These are phyloP conservation scores for Pulveroboletus sp. DNA, from an alignment of 768 basidiomycete species.

Conservation along the genomic window DNA sequence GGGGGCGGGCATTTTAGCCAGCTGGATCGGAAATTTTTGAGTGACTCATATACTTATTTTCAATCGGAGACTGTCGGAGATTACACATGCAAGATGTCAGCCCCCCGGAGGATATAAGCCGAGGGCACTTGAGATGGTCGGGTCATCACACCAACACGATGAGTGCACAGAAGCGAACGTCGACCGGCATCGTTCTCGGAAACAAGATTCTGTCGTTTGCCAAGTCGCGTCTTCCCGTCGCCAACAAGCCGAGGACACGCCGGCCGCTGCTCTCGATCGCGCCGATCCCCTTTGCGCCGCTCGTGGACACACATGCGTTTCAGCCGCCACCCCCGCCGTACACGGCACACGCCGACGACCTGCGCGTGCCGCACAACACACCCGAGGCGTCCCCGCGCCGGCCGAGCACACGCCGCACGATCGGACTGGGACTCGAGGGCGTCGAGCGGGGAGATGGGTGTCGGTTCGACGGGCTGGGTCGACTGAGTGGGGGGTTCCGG, in stretches of 20 bases:
- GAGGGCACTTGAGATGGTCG: too few relatives aligned
- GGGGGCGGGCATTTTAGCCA: constrained; percentile 35
- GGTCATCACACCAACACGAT: background rate
- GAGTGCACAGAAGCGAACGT: constrained; percentile 8
- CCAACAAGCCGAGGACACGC: constrained; percentile 16
- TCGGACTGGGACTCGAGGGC: constrained; percentile 29
- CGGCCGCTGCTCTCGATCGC: constrained; percentile 14
- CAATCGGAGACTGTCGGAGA: too few relatives aligned
- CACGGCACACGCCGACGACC: constrained; percentile 11
- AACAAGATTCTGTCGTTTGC: constrained; percentile 18
- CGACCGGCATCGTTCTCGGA: constrained; percentile 11
- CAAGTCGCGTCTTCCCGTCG: constrained; percentile 23
- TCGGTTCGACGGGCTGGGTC: constrained; percentile 28
- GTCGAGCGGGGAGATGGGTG: constrained; percentile 24
- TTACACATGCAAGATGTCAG: too few relatives aligned
- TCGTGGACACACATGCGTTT: constrained; percentile 25
- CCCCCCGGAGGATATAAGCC: too few relatives aligned
- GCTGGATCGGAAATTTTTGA: background rate
- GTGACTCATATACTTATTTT: background rate
- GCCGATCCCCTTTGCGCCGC: constrained; percentile 27
- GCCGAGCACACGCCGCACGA: background rate
- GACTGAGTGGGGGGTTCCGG: constrained; percentile 27
- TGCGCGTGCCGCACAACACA: constrained; percentile 28
- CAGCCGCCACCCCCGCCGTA: constrained; percentile 26
- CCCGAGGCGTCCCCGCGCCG: constrained; percentile 7